Conservation (phyloP, 257 asterid species). For the Eustoma russellianum region DNA sequence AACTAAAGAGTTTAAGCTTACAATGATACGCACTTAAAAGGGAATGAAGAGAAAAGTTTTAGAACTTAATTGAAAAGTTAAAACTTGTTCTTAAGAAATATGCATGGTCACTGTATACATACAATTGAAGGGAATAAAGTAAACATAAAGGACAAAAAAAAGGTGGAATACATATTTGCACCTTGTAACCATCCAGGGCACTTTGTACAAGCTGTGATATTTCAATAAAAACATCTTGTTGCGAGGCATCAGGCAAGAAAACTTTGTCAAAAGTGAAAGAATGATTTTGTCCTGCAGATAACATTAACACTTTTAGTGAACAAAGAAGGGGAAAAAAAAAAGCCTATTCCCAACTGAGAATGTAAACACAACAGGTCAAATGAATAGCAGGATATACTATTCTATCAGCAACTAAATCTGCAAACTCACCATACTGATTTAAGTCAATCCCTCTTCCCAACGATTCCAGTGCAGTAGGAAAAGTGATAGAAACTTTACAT, state of each 20-base stretch:
- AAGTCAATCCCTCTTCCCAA: slow-evolving; percentile 79
- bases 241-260: slow-evolving; percentile 69
- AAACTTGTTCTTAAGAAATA: too few relatives aligned
- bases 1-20: too few relatives aligned
- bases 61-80: too few relatives aligned
- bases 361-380: slow-evolving; percentile 5
- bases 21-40: too few relatives aligned
- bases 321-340: too few relatives aligned
- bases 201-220: slow-evolving; percentile 98
- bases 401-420: slow-evolving; percentile 1
- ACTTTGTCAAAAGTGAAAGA: slow-evolving; percentile 91
- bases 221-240: slow-evolving; percentile 84
- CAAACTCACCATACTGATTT: slow-evolving; percentile 54
- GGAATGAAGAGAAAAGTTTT: too few relatives aligned
- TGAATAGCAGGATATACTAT: background rate
- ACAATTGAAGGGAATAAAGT: too few relatives aligned
- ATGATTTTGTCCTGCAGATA: slow-evolving; percentile 57
- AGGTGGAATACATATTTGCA: slow-evolving; percentile 4
- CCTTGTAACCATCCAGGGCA: slow-evolving; percentile 99
- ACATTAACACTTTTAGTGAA: too few relatives aligned
- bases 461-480: slow-evolving; percentile 58
- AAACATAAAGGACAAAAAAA: too few relatives aligned
- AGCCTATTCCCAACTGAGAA: background rate
- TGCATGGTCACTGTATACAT: too few relatives aligned
- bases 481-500: slow-evolving; percentile 48